phyloP scores from a whole-genome alignment of 345 rosid genomes.

The Syzygium jambos region DNA sequence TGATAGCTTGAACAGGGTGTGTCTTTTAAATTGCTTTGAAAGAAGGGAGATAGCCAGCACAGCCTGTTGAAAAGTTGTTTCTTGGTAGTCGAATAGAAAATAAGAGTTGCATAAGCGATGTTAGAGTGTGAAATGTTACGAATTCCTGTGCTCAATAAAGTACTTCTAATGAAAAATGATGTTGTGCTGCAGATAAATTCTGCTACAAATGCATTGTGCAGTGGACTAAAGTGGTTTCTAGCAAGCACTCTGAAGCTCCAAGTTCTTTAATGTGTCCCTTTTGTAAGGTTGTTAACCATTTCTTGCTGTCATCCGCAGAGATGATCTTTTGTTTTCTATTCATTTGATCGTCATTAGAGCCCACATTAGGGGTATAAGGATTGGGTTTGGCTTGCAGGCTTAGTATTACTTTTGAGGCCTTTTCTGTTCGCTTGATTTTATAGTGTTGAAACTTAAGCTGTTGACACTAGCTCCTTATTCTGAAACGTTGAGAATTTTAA shows the following conservation, averaged over 20 bases:
- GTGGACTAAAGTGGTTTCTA: constrained; percentile 67
- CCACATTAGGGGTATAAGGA: neutral
- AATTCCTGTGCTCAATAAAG: neutral
- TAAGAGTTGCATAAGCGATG: neutral
- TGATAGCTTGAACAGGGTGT: neutral
- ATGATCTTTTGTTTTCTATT: neutral
- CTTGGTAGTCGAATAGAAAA: neutral
- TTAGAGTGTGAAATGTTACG: neutral
- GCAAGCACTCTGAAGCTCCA: constrained; percentile 33
- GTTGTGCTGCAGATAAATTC: constrained; percentile 62
- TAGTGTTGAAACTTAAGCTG: neutral
- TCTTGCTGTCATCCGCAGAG: neutral
- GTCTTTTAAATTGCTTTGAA: neutral
- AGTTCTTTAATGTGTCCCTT: constrained; percentile 69
- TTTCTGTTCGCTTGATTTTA: neutral
- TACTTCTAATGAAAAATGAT: neutral
- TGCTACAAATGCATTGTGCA: constrained; percentile 72
- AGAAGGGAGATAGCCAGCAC: neutral
- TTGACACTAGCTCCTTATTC: neutral
- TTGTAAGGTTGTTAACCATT: constrained; percentile 53
- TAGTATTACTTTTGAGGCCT: neutral
- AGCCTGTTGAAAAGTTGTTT: neutral
- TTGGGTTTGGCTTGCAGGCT: neutral
- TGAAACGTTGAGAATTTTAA: neutral
- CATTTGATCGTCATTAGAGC: neutral